Conservation (phyloP, 208 protist genomes). For the Wallacemonas sp. region DNA sequence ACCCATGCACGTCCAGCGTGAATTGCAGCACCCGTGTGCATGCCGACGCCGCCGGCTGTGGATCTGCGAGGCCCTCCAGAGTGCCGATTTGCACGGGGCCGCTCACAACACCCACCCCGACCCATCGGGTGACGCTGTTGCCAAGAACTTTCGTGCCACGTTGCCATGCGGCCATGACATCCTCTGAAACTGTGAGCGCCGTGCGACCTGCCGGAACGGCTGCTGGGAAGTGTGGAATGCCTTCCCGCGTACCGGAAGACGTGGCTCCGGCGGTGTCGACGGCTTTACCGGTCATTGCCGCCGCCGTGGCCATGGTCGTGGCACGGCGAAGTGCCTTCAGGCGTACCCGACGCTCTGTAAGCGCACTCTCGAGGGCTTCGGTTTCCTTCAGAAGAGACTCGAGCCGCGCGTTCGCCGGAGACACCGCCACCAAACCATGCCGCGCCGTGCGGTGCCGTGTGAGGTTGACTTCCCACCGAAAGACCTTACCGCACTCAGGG, state of each 20-base stretch:
- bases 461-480: constrained; percentile 47
- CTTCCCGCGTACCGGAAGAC: neutral
- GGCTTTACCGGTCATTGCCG: neutral
- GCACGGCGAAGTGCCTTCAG: neutral
- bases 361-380: constrained; percentile 15
- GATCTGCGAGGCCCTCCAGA: constrained; percentile 10
- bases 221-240: neutral
- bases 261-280: neutral
- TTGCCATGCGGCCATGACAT: constrained; percentile 14
- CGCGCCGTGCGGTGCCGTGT: constrained; percentile 45
- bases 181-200: constrained; percentile 17
- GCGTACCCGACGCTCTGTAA: constrained; percentile 11
- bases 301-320: neutral
- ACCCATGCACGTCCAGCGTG: constrained; percentile 39
- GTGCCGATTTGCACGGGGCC: constrained; percentile 23
- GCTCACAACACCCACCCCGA: constrained; percentile 33
- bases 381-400: constrained; percentile 26
- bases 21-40: constrained; percentile 56
- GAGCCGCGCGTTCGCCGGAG: constrained; percentile 19
- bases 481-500: constrained; percentile 69
- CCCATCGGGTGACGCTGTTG: constrained; percentile 24
- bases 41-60: neutral
- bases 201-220: constrained; percentile 17
- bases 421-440: constrained; percentile 33
- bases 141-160: constrained; percentile 14